phyloP scores from a whole-genome alignment of 768 basidiomycete genomes.

The Pulveroboletus sp. region DNA sequence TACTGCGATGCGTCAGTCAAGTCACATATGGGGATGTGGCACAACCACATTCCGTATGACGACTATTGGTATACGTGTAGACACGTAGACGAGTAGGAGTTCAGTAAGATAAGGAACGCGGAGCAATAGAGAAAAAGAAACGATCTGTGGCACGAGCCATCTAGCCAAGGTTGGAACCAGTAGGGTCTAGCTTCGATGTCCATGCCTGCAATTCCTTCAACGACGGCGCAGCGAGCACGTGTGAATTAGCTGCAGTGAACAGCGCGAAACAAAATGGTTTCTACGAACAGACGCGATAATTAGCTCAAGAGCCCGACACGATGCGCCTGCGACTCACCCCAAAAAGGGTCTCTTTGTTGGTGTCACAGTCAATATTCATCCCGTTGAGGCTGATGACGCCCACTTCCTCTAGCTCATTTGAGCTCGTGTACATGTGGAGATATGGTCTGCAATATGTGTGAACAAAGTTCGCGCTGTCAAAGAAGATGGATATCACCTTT shows the following conservation, averaged over 20 bases:
- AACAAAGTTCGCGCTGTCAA: background rate
- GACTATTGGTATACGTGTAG: slow-evolving; percentile 28
- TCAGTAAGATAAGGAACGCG: slow-evolving; percentile 15
- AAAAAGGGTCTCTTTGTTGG: slow-evolving; percentile 81
- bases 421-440: slow-evolving; percentile 79
- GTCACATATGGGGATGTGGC: background rate
- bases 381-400: slow-evolving; percentile 78
- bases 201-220: slow-evolving; percentile 81
- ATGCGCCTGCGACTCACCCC: slow-evolving; percentile 52
- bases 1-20: too few species aligned
- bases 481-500: slow-evolving; percentile 48
- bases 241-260: slow-evolving; percentile 88
- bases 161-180: slow-evolving; percentile 52
- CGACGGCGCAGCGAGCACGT: slow-evolving; percentile 79
- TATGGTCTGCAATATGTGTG: slow-evolving; percentile 62
- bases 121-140: background rate
- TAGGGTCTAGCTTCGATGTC: slow-evolving; percentile 82
- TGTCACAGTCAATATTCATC: slow-evolving; percentile 81
- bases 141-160: background rate
- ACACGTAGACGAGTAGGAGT: slow-evolving; percentile 17
- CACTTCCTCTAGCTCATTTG: slow-evolving; percentile 78
- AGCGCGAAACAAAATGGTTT: slow-evolving; percentile 85
- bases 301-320: background rate
- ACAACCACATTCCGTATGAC: slow-evolving; percentile 13
- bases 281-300: slow-evolving; percentile 35